Percentiles rank a stretch among this genome's conserved stretches.
These are phyloP conservation scores for Kwoniella sp. DNA, from an alignment of 768 basidiomycete species.

Conservation along the genomic window DNA sequence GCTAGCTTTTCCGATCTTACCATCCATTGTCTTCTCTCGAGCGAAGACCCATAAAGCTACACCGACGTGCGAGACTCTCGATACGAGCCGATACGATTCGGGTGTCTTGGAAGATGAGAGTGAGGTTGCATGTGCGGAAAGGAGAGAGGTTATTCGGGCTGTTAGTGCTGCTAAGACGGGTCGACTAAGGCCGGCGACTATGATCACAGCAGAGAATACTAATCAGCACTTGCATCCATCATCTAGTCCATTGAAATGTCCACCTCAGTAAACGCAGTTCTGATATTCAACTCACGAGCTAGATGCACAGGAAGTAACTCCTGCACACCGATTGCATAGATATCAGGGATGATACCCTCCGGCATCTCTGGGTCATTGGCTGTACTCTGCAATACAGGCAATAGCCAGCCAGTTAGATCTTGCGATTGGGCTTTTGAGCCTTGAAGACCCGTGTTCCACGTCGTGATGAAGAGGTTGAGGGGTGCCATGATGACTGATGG, in stretches of 20 bases:
- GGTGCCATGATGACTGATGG: constrained; percentile 7
- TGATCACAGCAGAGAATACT: background rate
- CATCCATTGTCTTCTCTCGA: constrained; percentile 63
- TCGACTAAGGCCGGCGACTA: constrained; percentile 77
- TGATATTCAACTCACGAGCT: constrained; percentile 70
- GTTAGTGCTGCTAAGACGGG: constrained; percentile 70
- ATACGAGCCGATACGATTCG: constrained; percentile 72
- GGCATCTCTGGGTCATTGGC: constrained; percentile 73
- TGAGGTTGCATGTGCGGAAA: constrained; percentile 47
- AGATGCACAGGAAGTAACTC: constrained; percentile 88
- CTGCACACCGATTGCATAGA: constrained; percentile 81
- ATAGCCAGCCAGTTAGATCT: constrained; percentile 88
- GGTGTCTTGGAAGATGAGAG: constrained; percentile 20
- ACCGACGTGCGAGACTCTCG: constrained; percentile 79
- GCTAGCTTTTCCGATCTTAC: constrained; percentile 64
- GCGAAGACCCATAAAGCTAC: constrained; percentile 86
- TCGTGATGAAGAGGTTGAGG: constrained; percentile 52
- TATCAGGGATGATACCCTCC: constrained; percentile 34
- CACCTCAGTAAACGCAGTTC: background rate
- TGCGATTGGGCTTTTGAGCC: constrained; percentile 61
- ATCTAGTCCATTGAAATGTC: background rate
- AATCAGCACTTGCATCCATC: no score
- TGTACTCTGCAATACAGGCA: constrained; percentile 67
- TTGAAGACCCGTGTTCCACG: constrained; percentile 91
- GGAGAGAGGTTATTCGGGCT: constrained; percentile 63